These are phyloP conservation scores for Conidiobolus incongruus DNA, from an alignment of 371 early-diverging fungal species.

Conservation along the genomic window DNA sequence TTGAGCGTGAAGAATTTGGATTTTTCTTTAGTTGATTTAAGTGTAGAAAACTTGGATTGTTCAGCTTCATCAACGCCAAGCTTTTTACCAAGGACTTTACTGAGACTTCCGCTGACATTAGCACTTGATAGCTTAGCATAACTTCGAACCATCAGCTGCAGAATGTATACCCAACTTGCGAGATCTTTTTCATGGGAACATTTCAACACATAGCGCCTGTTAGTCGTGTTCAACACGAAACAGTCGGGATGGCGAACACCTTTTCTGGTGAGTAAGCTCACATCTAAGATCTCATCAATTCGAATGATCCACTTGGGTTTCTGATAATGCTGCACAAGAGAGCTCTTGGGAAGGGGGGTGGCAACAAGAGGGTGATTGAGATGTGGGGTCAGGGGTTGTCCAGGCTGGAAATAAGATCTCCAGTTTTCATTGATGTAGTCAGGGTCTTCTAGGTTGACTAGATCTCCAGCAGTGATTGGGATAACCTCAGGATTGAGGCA, in stretches of 20 bases:
- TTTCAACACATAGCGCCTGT: not conserved
- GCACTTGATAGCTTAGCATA: no score
- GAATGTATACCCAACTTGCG: constrained; percentile 3
- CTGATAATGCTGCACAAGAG: not conserved
- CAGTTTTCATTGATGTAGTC: not conserved
- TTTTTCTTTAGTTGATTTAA: no score
- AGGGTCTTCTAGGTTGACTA: not conserved
- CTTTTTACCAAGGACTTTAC: no score
- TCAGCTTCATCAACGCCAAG: no score
- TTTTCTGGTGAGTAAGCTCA: constrained; percentile 1
- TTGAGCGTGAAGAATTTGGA: no score
- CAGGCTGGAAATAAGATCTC: not conserved
- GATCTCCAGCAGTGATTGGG: not conserved
- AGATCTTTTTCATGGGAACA: not conserved
- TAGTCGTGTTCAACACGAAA: constrained; percentile 1
- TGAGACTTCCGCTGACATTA: no score
- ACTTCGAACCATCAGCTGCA: constrained; percentile 5
- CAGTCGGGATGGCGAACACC: constrained; percentile 1
- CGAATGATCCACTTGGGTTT: constrained; percentile 5
- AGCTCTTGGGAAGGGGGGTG: not conserved
- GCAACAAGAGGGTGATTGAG: constrained; percentile 3
- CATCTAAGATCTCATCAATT: constrained; percentile 1
- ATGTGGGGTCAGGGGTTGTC: not conserved
- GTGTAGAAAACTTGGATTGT: no score
- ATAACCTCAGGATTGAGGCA: not conserved